Percentiles rank a stretch among this genome's conserved stretches.
These are phyloP conservation scores for Talaromyces stipitatus DNA, from an alignment of 495 filamentous ascomycete genomes.

Conservation along the genomic window DNA sequence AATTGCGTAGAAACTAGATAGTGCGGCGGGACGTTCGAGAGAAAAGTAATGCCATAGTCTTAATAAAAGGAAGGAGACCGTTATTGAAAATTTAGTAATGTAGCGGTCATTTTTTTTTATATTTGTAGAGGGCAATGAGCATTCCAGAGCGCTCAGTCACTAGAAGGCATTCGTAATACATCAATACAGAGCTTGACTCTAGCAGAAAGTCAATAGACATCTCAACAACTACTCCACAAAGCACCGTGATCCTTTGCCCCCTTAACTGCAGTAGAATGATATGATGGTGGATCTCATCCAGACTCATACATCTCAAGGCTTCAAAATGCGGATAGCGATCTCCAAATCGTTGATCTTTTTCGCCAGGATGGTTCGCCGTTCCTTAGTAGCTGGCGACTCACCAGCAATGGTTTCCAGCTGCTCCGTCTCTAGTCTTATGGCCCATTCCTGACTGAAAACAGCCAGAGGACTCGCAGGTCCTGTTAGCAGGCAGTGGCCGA, in stretches of 20 bases:
- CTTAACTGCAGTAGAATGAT: background rate
- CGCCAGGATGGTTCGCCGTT: slow-evolving; percentile 23
- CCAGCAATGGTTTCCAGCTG: slow-evolving; percentile 39
- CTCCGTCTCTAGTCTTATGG: slow-evolving; percentile 24
- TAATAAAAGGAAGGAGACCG: background rate
- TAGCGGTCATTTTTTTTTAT: background rate
- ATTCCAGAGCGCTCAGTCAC: background rate
- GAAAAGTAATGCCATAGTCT: background rate
- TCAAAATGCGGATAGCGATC: slow-evolving; percentile 24
- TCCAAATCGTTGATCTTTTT: slow-evolving; percentile 36
- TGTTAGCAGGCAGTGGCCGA: slow-evolving; percentile 24
- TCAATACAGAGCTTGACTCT: background rate
- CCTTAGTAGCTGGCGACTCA: slow-evolving; percentile 25
- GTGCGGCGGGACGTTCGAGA: background rate
- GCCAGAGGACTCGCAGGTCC: slow-evolving; percentile 24
- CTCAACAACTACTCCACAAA: slow-evolving; percentile 1
- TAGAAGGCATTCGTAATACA: background rate
- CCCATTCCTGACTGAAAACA: slow-evolving; percentile 23
- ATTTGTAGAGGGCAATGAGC: background rate
- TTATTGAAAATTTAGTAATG: background rate
- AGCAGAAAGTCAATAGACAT: background rate
- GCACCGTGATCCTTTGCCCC: background rate
- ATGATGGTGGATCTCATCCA: slow-evolving; percentile 1
- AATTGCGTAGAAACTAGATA: background rate
- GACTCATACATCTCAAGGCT: background rate